Conservation (phyloP, 108 stramenopile genomes). For the Nitzschia palea region DNA sequence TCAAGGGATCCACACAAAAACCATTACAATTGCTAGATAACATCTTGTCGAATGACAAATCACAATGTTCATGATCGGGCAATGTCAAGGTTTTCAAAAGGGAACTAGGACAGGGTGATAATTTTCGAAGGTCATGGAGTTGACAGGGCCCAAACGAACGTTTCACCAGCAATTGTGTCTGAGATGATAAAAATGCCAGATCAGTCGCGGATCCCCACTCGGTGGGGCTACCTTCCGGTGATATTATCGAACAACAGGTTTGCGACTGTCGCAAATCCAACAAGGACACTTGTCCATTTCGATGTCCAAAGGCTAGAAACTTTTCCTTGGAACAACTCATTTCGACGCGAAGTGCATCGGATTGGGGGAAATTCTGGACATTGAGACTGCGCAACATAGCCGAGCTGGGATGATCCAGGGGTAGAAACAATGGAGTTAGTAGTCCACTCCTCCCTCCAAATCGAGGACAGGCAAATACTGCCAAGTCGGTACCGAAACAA, state of each 20-base stretch:
- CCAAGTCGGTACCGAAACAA: slow-evolving; percentile 30
- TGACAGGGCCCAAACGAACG: slow-evolving; percentile 34
- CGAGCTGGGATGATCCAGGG: slow-evolving; percentile 7
- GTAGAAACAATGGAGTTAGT: slow-evolving; percentile 18
- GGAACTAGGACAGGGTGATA: slow-evolving; percentile 12
- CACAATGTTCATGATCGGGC: not conserved
- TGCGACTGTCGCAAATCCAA: slow-evolving; percentile 28
- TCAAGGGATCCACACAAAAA: slow-evolving; percentile 17
- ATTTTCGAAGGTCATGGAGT: slow-evolving; percentile 29
- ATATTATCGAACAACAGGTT: slow-evolving; percentile 17
- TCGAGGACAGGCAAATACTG: slow-evolving; percentile 23
- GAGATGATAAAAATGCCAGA: slow-evolving; percentile 15
- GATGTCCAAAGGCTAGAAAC: slow-evolving; percentile 35
- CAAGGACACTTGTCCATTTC: slow-evolving; percentile 38
- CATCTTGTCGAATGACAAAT: slow-evolving; percentile 2
- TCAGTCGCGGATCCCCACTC: slow-evolving; percentile 27
- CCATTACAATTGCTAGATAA: slow-evolving; percentile 29
- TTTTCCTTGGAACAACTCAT: slow-evolving; percentile 33
- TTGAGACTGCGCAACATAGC: slow-evolving; percentile 20
- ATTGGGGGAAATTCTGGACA: slow-evolving; percentile 26
- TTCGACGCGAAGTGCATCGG: slow-evolving; percentile 35
- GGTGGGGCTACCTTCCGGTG: not conserved
- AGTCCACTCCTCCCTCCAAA: not conserved
- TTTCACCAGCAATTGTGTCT: slow-evolving; percentile 22
- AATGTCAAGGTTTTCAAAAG: slow-evolving; percentile 17